Base-by-base conservation (phyloP, 2,329 filamentous ascomycete genomes). In the Aspergillus clavatus region DNA sequence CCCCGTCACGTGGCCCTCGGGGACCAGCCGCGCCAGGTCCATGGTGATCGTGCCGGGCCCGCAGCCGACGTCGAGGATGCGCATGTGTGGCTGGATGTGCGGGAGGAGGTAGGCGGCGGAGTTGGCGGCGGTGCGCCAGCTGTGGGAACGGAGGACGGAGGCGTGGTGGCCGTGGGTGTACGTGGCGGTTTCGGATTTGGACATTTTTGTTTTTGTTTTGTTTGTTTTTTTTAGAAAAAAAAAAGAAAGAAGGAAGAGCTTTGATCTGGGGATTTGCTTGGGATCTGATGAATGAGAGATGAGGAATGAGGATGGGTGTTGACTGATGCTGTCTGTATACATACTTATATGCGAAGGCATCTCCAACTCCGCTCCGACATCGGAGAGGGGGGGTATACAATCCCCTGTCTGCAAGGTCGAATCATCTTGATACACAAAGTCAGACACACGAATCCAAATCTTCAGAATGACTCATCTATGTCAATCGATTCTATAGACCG, bases 11-110 rank as follows among this genome's bases (percentile, higher is more conserved):
- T 59, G 53, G 18, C 68, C 70, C 3, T 58, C 37, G 0, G 69
- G 66, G 3, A 69, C 60, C 19, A 55, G 52, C 4, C 49, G 47
- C 6, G 70, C 69, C 1, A 72, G 46, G 22, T 67, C 68, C 11
- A 65, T 41, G 0, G 68, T 72, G 31, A 73, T 72, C 19, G 61
- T 65, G 16, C 69, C 70, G 0, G 70, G 69, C 0, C 70, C 70
- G 52, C 70, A 72, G 26, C 70, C 70, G 5, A 73, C 55, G 46
- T 72, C 70, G 4, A 72, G 63, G 40, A 73, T 58, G 16, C 42
- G 54, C 56, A 62, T 62, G 39, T 55, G 44, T 12, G 63, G 60
- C 10, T 57, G 55, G 10, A 72, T 56, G 28, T 64, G 53, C 8
- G 61, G 59, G 12, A 70, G 48, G 1, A 72, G 59, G 48, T 67